A percentile compares a stretch with the other conserved stretches of the same genome.
phyloP scores from a whole-genome alignment of 2,329 filamentous ascomycete genomes.

The Neonectria punicea region DNA sequence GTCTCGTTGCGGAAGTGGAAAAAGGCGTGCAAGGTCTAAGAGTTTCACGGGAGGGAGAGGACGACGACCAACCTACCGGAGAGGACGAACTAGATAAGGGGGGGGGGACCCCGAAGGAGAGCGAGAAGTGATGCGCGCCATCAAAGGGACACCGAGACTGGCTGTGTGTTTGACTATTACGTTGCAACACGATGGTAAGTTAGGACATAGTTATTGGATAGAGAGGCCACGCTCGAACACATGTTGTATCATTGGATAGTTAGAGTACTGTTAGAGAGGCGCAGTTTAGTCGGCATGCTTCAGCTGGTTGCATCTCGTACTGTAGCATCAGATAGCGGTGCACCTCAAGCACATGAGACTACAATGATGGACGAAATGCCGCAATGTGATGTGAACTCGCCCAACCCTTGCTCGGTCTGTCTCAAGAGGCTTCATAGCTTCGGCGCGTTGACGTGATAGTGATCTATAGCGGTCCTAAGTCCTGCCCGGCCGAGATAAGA shows the following conservation, averaged over 20 bases:
- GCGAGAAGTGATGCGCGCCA: slow-evolving; percentile 7
- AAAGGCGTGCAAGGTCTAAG: slow-evolving; percentile 78
- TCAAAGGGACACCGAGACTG: slow-evolving; percentile 15
- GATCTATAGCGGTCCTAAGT: slow-evolving; percentile 9
- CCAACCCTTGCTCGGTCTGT: slow-evolving; percentile 12
- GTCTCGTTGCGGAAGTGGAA: slow-evolving; percentile 80
- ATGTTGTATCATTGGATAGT: slow-evolving; percentile 11
- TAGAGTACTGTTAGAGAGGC: not conserved
- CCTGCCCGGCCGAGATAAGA: slow-evolving; percentile 33
- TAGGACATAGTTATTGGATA: slow-evolving; percentile 11
- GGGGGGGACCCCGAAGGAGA: slow-evolving; percentile 17
- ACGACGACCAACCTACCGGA: slow-evolving; percentile 65
- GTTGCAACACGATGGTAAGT: slow-evolving; percentile 1
- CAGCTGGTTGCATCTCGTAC: not conserved
- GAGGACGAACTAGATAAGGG: slow-evolving; percentile 30
- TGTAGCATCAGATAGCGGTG: not conserved
- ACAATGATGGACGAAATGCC: slow-evolving; percentile 1
- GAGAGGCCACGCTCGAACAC: slow-evolving; percentile 1
- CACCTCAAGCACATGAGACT: slow-evolving; percentile 1
- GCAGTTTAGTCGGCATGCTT: not conserved
- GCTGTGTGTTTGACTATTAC: not conserved
- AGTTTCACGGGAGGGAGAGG: slow-evolving; percentile 77
- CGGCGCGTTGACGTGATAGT: slow-evolving; percentile 23
- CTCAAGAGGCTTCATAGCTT: slow-evolving; percentile 15
- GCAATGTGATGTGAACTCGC: slow-evolving; percentile 13